phyloP scores from a whole-genome alignment of 768 basidiomycete species.

The Tremella fuciformis region DNA sequence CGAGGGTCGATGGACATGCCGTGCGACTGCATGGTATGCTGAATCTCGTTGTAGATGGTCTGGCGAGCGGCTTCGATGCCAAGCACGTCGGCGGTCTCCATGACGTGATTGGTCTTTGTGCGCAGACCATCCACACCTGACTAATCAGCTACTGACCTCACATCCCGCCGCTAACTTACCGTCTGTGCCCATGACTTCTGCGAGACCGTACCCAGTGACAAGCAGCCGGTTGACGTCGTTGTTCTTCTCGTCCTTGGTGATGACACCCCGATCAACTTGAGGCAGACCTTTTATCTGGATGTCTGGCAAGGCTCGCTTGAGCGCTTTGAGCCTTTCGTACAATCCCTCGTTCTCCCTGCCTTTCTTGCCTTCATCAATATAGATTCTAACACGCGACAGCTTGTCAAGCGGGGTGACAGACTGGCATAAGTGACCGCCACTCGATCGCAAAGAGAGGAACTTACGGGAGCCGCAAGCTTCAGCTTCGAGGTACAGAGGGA shows the following conservation, averaged over 20 bases:
- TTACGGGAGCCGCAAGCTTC: conserved; percentile 83
- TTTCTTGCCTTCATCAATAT: conserved; percentile 45
- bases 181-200: conserved; percentile 95
- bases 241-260: conserved; percentile 89
- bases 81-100: conserved; percentile 90
- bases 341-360: conserved; percentile 42
- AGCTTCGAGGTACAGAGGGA: conserved; percentile 72
- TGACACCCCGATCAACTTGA: conserved; percentile 85
- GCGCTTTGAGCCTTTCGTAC: conserved; percentile 64
- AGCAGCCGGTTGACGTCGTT: conserved; percentile 87
- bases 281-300: conserved; percentile 94
- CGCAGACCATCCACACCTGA: conserved; percentile 85
- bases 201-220: conserved; percentile 94
- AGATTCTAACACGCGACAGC: conserved; percentile 53
- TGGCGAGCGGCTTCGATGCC: conserved; percentile 94
- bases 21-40: conserved; percentile 94
- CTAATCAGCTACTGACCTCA: background rate
- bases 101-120: conserved; percentile 94
- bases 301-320: conserved; percentile 76
- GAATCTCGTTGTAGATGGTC: conserved; percentile 95
- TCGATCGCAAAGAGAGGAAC: background rate
- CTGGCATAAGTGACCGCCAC: conserved; percentile 25
- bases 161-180: conserved; percentile 56
- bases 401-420: conserved; percentile 43
- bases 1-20: conserved; percentile 98